These are phyloP conservation scores for Artemisia argyi DNA, from an alignment of 129 eudicot species.

Conservation along the genomic window DNA sequence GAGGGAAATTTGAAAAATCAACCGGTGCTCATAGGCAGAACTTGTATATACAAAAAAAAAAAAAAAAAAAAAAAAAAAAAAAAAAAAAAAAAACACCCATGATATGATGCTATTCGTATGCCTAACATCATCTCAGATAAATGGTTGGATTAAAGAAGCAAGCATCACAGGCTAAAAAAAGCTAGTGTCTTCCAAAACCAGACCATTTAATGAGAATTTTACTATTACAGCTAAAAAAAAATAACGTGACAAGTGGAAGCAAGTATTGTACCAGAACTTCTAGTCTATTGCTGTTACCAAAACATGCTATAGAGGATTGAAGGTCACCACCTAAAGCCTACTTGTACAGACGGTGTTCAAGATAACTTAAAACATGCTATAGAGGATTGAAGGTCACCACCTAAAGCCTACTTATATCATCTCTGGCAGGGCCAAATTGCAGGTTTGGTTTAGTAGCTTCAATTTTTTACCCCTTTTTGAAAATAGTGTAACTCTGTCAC, in stretches of 20 bases:
- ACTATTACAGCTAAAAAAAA: constrained; percentile 1
- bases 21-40: constrained; percentile 14
- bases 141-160: neutral
- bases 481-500: neutral
- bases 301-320: constrained; percentile 13
- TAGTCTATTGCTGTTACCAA: neutral
- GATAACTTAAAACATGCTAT: neutral
- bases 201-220: neutral
- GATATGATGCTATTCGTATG: neutral
- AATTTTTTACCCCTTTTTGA: neutral
- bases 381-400: too few relatives aligned
- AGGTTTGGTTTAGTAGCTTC: neutral
- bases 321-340: neutral
- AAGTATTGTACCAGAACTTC: neutral
- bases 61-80: neutral
- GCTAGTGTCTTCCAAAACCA: neutral
- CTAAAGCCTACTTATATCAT: neutral
- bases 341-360: neutral
- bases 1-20: neutral
- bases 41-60: neutral
- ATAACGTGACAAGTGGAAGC: neutral
- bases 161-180: neutral
- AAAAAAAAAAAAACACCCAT: too few relatives aligned
- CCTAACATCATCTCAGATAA: neutral
- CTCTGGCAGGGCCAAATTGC: neutral